Evolutionary conservation across 768 basidiomycete species (phyloP).

Genomic region (Termitomyces sp.): DNA sequence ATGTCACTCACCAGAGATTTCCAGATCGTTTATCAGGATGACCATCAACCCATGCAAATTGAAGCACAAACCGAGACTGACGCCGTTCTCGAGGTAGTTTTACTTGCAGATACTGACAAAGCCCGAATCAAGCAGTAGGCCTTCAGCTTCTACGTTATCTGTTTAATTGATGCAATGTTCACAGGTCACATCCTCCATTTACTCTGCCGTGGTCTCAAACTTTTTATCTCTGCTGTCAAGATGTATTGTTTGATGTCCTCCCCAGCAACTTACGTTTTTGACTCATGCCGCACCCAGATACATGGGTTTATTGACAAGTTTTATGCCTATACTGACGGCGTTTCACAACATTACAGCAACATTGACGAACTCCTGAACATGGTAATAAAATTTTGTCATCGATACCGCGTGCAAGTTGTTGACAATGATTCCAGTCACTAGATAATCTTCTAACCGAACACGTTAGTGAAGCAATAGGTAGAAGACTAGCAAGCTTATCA

Average conservation of each 20-base stretch:
- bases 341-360: constrained; percentile 86
- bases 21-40: constrained; percentile 84
- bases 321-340: constrained; percentile 95
- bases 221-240: constrained; percentile 92
- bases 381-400: constrained; percentile 37
- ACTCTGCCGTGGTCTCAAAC: constrained; percentile 92
- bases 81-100: constrained; percentile 75
- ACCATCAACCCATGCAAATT: constrained; percentile 84
- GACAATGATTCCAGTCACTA: constrained; percentile 56
- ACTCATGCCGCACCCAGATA: constrained; percentile 13
- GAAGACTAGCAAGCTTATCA: constrained; percentile 68
- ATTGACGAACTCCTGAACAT: constrained; percentile 90
- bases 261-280: neutral
- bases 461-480: constrained; percentile 73
- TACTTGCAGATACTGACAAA: constrained; percentile 71
- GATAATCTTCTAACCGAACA: constrained; percentile 76
- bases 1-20: constrained; percentile 1
- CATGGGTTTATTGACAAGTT: constrained; percentile 83
- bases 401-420: neutral
- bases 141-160: neutral
- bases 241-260: constrained; percentile 42
- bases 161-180: neutral
- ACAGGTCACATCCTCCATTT: constrained; percentile 62
- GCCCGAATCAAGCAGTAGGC: constrained; percentile 56
- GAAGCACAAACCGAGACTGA: constrained; percentile 61